Evolutionary conservation across 176 grass and related monocot species (phyloP).

Genomic region (Aegilops umbellulata): DNA sequence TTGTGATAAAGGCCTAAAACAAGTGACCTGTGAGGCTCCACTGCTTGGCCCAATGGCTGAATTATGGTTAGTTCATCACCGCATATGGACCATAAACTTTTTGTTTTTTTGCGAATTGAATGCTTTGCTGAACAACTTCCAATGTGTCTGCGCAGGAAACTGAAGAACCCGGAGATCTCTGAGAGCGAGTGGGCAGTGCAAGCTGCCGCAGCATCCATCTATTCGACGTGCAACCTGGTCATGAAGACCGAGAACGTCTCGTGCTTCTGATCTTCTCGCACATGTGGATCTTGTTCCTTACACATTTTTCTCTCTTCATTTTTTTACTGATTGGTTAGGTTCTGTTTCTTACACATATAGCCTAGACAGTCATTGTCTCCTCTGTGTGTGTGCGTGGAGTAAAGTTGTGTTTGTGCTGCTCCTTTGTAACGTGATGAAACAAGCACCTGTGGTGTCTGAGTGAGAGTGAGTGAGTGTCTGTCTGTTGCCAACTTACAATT

Average conservation of each 20-base stretch:
- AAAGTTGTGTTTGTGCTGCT: conserved; percentile 28
- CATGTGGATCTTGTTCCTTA: conserved; percentile 17
- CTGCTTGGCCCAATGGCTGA: conserved; percentile 47
- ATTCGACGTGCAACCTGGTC: conserved; percentile 85
- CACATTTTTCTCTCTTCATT: neutral
- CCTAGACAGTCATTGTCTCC: conserved; percentile 20
- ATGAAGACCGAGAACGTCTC: conserved; percentile 67
- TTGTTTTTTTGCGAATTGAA: neutral
- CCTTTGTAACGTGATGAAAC: conserved; percentile 37
- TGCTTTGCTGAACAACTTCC: neutral
- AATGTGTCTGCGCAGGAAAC: conserved; percentile 52
- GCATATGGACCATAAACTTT: too few relatives aligned
- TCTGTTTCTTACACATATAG: conserved; percentile 12
- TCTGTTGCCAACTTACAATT: conserved; percentile 28
- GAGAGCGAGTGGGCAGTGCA: conserved; percentile 77
- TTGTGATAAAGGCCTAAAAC: conserved; percentile 81
- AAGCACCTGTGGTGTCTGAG: conserved; percentile 1
- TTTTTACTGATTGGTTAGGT: conserved; percentile 28
- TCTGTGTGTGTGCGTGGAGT: conserved; percentile 6
- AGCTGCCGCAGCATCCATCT: conserved; percentile 93
- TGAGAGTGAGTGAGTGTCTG: neutral
- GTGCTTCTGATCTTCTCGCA: conserved; percentile 44
- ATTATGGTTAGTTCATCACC: conserved; percentile 42
- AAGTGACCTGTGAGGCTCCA: conserved; percentile 41
- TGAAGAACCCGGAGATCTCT: conserved; percentile 55